These are phyloP conservation scores for Trypanosoma rangeli DNA, from an alignment of 208 protist genomes.

Conservation along the genomic window DNA sequence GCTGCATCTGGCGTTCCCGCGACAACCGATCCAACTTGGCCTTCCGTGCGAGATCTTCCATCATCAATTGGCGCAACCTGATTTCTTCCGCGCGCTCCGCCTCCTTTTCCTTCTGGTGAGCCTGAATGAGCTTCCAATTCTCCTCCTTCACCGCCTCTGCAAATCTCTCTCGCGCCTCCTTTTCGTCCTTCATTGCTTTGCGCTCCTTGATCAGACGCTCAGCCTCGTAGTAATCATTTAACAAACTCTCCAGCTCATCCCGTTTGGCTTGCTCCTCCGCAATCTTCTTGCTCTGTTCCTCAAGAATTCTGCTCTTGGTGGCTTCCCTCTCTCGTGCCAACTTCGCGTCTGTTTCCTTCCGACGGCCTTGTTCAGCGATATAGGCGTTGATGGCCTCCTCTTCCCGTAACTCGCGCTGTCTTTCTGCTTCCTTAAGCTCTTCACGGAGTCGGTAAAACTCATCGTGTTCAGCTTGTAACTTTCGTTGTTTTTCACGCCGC, in stretches of 20 bases:
- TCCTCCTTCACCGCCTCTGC: conserved; percentile 50
- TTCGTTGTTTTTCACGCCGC: conserved; percentile 70
- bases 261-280: conserved; percentile 81
- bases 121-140: conserved; percentile 80
- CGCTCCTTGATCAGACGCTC: conserved; percentile 80
- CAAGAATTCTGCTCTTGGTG: conserved; percentile 73
- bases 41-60: conserved; percentile 86
- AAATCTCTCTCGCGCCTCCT: conserved; percentile 73
- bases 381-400: conserved; percentile 80
- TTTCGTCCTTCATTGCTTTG: conserved; percentile 56
- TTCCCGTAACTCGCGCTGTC: conserved; percentile 74
- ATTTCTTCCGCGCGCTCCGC: conserved; percentile 76
- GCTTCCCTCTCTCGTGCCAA: conserved; percentile 68
- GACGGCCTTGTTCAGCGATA: conserved; percentile 65
- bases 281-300: conserved; percentile 83
- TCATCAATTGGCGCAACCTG: conserved; percentile 67
- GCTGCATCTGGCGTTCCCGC: conserved; percentile 63
- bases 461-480: conserved; percentile 74
- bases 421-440: conserved; percentile 74
- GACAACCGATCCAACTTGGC: conserved; percentile 81
- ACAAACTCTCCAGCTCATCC: conserved; percentile 78
- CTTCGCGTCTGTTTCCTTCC: conserved; percentile 75
- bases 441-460: conserved; percentile 77
- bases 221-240: conserved; percentile 91
- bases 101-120: conserved; percentile 53